Percentiles rank a stretch among this genome's conserved stretches.
Evolutionary conservation across 1,139 yeast genomes (phyloP).

Genomic region (Trichomonascaceae sp.): DNA sequence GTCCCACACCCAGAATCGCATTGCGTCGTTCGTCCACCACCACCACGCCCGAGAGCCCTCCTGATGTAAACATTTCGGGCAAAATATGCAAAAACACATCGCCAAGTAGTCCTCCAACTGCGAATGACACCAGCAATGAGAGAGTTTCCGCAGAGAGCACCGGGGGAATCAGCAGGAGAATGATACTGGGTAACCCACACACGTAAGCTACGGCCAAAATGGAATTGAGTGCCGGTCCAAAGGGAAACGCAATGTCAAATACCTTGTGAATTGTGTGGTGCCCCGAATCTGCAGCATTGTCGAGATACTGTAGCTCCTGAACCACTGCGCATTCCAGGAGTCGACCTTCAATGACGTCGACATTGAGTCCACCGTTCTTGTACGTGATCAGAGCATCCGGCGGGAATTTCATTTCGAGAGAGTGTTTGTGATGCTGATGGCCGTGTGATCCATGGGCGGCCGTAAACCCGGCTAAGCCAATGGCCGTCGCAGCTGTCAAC

Average conservation of each 20-base stretch:
- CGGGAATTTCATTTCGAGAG: too few species aligned
- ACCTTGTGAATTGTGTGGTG: conserved; percentile 18
- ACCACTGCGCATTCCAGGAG: conserved; percentile 26
- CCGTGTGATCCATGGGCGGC: too few species aligned
- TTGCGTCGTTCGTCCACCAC: conserved; percentile 37
- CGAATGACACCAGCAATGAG: conserved; percentile 46
- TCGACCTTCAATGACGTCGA: background rate
- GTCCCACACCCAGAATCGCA: conserved; percentile 36
- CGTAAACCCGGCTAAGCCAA: too few species aligned
- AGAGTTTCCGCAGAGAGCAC: conserved; percentile 34
- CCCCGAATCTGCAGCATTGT: conserved; percentile 12
- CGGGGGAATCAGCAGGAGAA: conserved; percentile 36
- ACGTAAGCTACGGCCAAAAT: conserved; percentile 47
- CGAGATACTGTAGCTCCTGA: conserved; percentile 21
- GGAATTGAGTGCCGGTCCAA: conserved; percentile 45
- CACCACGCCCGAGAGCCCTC: conserved; percentile 35
- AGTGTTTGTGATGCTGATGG: too few species aligned
- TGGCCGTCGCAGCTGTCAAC: too few species aligned
- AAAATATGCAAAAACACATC: conserved; percentile 53
- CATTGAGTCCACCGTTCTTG: background rate
- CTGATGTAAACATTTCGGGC: conserved; percentile 52
- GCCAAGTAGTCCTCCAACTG: conserved; percentile 58
- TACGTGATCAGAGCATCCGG: conserved; percentile 1
- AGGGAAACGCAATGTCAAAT: conserved; percentile 32
- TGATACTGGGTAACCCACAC: conserved; percentile 47